phyloP scores from a whole-genome alignment of 2,329 filamentous ascomycete species.

The Fusarium papillatum region DNA sequence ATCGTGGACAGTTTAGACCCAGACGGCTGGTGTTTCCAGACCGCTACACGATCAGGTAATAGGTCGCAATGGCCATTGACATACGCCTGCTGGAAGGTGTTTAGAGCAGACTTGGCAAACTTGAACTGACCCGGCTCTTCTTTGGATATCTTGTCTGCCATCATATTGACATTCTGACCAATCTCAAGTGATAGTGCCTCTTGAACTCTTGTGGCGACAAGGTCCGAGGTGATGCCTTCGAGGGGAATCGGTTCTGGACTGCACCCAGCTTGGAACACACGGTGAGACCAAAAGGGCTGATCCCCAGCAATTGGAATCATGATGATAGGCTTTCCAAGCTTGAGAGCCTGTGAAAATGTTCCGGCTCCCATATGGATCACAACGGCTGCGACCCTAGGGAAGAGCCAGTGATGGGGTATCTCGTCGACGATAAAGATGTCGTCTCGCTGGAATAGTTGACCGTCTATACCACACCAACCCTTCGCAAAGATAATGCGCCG shows the following conservation, averaged over 20 bases:
- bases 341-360: neutral
- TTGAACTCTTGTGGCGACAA: neutral
- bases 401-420: neutral
- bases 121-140: neutral
- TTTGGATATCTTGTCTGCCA: neutral
- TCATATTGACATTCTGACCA: neutral
- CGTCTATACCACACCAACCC: neutral
- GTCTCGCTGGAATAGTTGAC: neutral
- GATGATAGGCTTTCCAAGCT: neutral
- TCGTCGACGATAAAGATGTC: neutral
- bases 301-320: neutral
- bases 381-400: neutral
- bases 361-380: neutral
- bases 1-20: neutral
- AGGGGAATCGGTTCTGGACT: neutral
- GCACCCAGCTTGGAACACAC: neutral
- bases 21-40: neutral
- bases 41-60: neutral
- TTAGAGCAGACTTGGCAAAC: neutral
- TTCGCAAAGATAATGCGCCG: neutral
- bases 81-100: neutral
- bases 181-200: neutral
- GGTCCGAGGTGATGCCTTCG: neutral
- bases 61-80: neutral
- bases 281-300: neutral